Evolutionary conservation across 257 asterid species (phyloP).

Genomic region (Coffea eugenioides): DNA sequence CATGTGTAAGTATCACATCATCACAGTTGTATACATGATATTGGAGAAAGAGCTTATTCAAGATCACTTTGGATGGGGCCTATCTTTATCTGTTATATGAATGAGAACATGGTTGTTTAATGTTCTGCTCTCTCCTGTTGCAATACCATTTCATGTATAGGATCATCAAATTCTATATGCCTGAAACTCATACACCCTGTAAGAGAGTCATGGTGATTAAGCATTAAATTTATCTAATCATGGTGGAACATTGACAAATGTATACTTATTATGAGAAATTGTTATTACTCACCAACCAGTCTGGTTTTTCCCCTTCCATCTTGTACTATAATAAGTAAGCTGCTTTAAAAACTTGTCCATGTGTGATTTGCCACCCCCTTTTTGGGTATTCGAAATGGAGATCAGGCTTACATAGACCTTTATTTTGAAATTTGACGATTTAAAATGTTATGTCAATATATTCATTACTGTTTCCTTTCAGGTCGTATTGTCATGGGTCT

Average conservation of each 20-base stretch:
- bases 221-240: too few species aligned
- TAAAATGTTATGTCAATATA: not conserved
- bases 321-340: not conserved
- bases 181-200: not conserved
- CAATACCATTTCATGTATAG: too few species aligned
- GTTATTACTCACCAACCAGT: not conserved
- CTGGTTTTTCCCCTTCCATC: not conserved
- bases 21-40: not conserved
- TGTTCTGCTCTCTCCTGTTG: not conserved
- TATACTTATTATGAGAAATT: not conserved
- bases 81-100: not conserved
- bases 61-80: not conserved
- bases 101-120: not conserved
- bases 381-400: not conserved
- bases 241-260: not conserved
- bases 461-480: conserved; percentile 22
- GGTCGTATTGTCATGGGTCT: conserved; percentile 89
- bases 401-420: not conserved
- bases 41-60: not conserved
- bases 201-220: not conserved
- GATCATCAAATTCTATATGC: not conserved
- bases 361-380: not conserved
- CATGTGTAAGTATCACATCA: not conserved
- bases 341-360: not conserved
- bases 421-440: not conserved